Conservation (phyloP, 2,329 filamentous ascomycete genomes). For the Blastomyces percursus region DNA sequence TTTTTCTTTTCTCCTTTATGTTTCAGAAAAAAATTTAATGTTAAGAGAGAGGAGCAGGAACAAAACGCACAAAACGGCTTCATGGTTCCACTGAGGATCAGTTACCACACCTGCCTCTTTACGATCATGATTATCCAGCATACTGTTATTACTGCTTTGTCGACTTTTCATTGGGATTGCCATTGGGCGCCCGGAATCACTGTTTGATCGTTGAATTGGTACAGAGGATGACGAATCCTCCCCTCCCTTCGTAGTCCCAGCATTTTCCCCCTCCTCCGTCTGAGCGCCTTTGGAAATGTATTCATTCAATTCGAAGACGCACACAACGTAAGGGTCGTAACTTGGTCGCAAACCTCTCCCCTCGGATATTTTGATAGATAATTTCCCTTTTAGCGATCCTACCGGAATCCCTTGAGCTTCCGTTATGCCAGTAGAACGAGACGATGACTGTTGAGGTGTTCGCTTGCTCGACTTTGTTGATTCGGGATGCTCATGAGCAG, state of each 20-base stretch:
- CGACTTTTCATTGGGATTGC: slow-evolving; percentile 94
- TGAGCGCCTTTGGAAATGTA: slow-evolving; percentile 82
- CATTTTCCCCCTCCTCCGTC: slow-evolving; percentile 48
- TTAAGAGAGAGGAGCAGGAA: neutral
- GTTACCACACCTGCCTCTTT: slow-evolving; percentile 56
- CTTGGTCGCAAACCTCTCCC: slow-evolving; percentile 71
- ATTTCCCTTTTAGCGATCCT: slow-evolving; percentile 68
- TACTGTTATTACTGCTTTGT: slow-evolving; percentile 90
- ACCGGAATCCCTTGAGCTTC: slow-evolving; percentile 47
- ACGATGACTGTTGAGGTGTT: slow-evolving; percentile 6
- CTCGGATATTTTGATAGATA: slow-evolving; percentile 80
- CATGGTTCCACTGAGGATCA: slow-evolving; percentile 89
- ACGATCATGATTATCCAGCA: slow-evolving; percentile 53
- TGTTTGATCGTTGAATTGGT: slow-evolving; percentile 58
- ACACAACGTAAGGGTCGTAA: slow-evolving; percentile 87
- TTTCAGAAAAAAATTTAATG: neutral
- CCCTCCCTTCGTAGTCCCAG: slow-evolving; percentile 48
- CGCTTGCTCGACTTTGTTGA: slow-evolving; percentile 17
- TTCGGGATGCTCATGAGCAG: slow-evolving; percentile 17
- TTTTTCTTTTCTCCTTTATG: neutral
- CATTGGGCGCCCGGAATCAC: slow-evolving; percentile 74
- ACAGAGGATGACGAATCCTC: slow-evolving; percentile 43
- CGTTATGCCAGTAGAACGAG: slow-evolving; percentile 16
- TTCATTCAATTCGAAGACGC: slow-evolving; percentile 92
- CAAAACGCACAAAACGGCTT: slow-evolving; percentile 75